A percentile compares a stretch with the other conserved stretches of the same genome.
Conservation (phyloP, 2,329 filamentous ascomycete species). For the Knoxdaviesia capensis region DNA sequence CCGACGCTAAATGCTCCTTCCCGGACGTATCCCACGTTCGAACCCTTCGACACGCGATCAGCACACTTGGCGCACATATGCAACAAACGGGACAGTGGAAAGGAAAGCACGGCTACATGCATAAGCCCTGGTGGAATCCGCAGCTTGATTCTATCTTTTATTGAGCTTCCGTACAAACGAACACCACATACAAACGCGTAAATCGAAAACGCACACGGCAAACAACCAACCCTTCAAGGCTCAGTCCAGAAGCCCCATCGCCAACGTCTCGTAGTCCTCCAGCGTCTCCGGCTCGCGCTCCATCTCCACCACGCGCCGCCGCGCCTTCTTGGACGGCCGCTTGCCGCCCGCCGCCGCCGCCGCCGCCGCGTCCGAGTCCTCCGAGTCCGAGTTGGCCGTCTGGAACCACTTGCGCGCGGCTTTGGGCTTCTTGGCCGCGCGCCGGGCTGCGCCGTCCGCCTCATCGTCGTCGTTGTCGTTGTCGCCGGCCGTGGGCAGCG, state of each 20-base stretch:
- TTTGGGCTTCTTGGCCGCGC: constrained; percentile 4
- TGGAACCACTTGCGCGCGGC: constrained; percentile 45
- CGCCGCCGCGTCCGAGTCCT: constrained; percentile 20
- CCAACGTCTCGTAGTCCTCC: constrained; percentile 60
- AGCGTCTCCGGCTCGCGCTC: constrained; percentile 55
- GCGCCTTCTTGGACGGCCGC: constrained; percentile 21
- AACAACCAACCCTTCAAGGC: no score
- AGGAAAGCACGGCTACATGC: no score
- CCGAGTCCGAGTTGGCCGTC: constrained; percentile 46
- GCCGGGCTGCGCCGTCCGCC: constrained; percentile 22
- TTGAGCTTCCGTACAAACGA: no score
- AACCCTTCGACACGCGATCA: no score
- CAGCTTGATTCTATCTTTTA: no score
- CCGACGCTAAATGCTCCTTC: no score
- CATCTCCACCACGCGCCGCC: constrained; percentile 37
- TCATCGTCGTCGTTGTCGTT: constrained; percentile 10
- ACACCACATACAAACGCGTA: no score
- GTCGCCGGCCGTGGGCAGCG: constrained; percentile 28
- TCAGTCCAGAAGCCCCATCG: constrained; percentile 45
- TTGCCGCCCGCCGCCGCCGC: constrained; percentile 6
- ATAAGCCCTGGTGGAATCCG: no score
- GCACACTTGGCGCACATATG: no score
- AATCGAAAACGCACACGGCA: no score
- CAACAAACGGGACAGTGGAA: no score
- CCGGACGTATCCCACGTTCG: no score